These are phyloP conservation scores for Colletotrichum australisinense DNA, from an alignment of 2,329 filamentous ascomycete species.

Conservation along the genomic window DNA sequence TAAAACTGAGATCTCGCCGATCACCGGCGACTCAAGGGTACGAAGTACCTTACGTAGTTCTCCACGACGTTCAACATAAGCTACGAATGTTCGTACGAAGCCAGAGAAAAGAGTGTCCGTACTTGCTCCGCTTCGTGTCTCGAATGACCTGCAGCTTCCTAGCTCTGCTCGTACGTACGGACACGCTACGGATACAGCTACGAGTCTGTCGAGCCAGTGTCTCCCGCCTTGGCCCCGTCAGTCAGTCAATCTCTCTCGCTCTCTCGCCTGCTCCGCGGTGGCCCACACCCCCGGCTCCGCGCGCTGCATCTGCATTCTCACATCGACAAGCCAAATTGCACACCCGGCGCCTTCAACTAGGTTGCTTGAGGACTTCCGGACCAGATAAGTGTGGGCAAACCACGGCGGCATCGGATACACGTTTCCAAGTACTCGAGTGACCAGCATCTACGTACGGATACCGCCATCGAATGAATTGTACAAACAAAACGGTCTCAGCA, in stretches of 20 bases:
- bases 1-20: conserved; percentile 2
- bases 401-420: conserved; percentile 16
- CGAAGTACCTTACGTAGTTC: no score
- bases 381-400: background rate
- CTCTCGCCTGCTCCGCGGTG: conserved; percentile 21
- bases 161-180: background rate
- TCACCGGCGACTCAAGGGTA: background rate
- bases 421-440: conserved; percentile 1
- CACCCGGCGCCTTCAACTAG: background rate
- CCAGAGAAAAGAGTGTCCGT: background rate
- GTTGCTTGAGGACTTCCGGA: conserved; percentile 2
- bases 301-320: conserved; percentile 28
- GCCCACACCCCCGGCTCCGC: conserved; percentile 31
- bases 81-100: background rate
- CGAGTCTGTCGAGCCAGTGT: background rate
- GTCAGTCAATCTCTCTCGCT: background rate
- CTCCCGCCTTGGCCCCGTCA: conserved; percentile 18
- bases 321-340: conserved; percentile 14
- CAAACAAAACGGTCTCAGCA: conserved; percentile 20
- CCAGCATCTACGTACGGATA: background rate
- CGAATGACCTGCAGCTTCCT: conserved; percentile 4
- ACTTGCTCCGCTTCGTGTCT: conserved; percentile 30
- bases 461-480: background rate
- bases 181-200: background rate
- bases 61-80: background rate